Evolutionary conservation across 176 grass and related monocot species (phyloP), one percentile per base, ranked within the genome.

Genomic region (Secale cereale): DNA sequence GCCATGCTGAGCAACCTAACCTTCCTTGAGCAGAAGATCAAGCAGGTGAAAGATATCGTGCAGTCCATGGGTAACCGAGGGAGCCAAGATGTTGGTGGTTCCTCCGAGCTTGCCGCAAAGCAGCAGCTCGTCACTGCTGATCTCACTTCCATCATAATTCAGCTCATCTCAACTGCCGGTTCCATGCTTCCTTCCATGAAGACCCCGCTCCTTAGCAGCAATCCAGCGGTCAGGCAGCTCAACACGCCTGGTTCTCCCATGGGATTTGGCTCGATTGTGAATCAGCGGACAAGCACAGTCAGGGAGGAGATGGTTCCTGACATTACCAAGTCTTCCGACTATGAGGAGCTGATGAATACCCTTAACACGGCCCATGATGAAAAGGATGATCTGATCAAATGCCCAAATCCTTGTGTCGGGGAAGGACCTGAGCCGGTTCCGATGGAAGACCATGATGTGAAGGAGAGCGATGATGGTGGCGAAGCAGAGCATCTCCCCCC

Each of bases 1-100:
- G 82, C 82, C 77, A 92, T 97, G 74, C 73, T 97, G 59, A 82
- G 87, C 61, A 97, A 90, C 79, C 86, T 97, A 76, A 88, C 91
- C 64, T 97, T 94, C 35, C 83, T 97, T 81, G 94, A 97, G 77
- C 94, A 94, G 85, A 94, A 97, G 86, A 97, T 97, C 81, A 93
- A 94, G 70, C 87, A 97, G 80, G 94, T 94, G 22, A 90, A 97
- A 87, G 92, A 91, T 67, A 83, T 97, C 17, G 92, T 94, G 71
- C 85, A 85, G 86, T 82, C 87, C 59, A 92, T 92, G 80, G 90
- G 70, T 65, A 89, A 69, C 52, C 87, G 74, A 74, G 82, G 88
- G 73, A 87, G 78, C 28, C 91, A 90, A 65, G 81, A 83, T 71
- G 82, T 36, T 30, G 79, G 84, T 10, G 43, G 83, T 69, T 69